Percentiles rank a stretch among this genome's conserved stretches.
phyloP scores from a whole-genome alignment of 192 early-diverging fungal genomes.

The Coemansia sp. region DNA sequence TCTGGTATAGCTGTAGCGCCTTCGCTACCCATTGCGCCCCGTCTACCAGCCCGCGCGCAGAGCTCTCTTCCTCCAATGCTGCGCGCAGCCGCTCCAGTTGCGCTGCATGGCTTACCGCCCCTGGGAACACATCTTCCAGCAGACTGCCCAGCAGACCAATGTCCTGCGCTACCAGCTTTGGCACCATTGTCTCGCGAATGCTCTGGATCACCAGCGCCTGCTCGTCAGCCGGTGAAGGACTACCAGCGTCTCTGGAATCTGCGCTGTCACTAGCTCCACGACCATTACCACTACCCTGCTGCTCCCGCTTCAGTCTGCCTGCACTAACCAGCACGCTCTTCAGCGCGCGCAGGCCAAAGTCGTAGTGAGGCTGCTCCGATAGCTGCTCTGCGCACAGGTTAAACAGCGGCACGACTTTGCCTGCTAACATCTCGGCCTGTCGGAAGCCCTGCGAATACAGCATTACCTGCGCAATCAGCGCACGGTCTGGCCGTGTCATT shows the following conservation, averaged over 20 bases:
- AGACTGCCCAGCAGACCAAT: conserved; percentile 83
- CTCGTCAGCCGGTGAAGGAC: conserved; percentile 68
- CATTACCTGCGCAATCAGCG: conserved; percentile 99
- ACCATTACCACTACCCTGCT: conserved; percentile 35
- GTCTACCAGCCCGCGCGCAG: conserved; percentile 67
- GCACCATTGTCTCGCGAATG: conserved; percentile 95
- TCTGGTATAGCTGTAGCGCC: conserved; percentile 96
- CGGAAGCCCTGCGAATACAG: conserved; percentile 99
- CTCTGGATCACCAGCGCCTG: conserved; percentile 95
- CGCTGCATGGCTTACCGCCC: conserved; percentile 78
- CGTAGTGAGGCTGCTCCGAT: conserved; percentile 95
- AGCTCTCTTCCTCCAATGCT: conserved; percentile 75
- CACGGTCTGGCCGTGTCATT: conserved; percentile 98
- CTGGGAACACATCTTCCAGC: conserved; percentile 93
- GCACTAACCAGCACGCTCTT: conserved; percentile 99
- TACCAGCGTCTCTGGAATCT: conserved; percentile 39
- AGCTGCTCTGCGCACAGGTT: conserved; percentile 93
- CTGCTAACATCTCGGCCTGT: conserved; percentile 87
- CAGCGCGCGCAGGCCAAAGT: conserved; percentile 97
- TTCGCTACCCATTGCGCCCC: conserved; percentile 92
- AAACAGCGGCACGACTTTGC: conserved; percentile 97
- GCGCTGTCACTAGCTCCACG: conserved; percentile 27
- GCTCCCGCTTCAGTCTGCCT: conserved; percentile 96
- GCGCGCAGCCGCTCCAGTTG: conserved; percentile 71
- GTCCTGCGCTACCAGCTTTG: conserved; percentile 98